phyloP scores from a whole-genome alignment of 2,329 filamentous ascomycete genomes.

The Dothideomycetes sp. region DNA sequence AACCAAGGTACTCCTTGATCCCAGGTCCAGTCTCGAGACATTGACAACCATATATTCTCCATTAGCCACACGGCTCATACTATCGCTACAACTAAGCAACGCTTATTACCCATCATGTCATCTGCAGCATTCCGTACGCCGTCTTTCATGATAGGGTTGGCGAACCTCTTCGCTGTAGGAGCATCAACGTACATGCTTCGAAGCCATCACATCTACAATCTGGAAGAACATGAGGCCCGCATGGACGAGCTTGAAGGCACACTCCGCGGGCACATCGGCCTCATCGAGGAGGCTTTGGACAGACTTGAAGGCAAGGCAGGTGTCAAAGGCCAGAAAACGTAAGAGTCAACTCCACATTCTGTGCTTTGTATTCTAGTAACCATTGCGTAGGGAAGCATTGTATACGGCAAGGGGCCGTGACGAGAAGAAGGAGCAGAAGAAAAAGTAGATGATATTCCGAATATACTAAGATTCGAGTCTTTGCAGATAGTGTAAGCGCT shows the following conservation, averaged over 20 bases:
- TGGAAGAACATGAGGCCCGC: conserved; percentile 37
- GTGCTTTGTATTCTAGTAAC: conserved; percentile 3
- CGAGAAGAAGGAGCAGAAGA: conserved; percentile 13
- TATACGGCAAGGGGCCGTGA: conserved; percentile 18
- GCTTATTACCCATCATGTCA: not conserved
- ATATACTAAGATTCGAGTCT: not conserved
- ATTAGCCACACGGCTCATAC: no score
- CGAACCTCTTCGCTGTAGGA: conserved; percentile 11
- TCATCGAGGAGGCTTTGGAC: conserved; percentile 36
- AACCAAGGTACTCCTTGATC: no score
- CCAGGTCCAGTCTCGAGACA: no score
- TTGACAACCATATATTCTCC: no score
- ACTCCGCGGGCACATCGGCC: conserved; percentile 33
- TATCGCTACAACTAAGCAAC: no score
- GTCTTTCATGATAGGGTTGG: conserved; percentile 10
- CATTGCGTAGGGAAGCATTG: conserved; percentile 2
- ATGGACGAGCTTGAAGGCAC: conserved; percentile 39
- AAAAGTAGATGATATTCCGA: conserved; percentile 1
- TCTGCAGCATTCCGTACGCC: conserved; percentile 7
- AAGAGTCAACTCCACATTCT: no score
- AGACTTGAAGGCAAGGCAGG: conserved; percentile 29
- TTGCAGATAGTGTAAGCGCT: not conserved
- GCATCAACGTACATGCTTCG: conserved; percentile 11
- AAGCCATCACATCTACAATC: conserved; percentile 28
- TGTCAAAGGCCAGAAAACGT: conserved; percentile 26